These are phyloP conservation scores for Ascochyta fabae DNA, from an alignment of 2,329 filamentous ascomycete genomes.

Conservation along the genomic window DNA sequence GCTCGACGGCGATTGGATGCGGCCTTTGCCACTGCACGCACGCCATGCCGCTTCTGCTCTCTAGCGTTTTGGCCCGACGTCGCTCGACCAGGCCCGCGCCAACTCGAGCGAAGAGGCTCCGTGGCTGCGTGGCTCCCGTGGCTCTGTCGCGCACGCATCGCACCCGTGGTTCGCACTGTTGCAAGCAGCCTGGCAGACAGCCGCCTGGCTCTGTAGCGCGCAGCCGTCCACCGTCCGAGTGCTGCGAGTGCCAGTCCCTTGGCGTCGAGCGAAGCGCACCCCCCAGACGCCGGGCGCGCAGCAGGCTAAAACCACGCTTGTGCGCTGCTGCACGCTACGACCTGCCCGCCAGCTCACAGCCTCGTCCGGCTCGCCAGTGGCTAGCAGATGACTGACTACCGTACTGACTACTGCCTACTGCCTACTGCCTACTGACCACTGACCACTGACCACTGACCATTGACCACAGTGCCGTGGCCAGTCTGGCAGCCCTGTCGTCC, in stretches of 20 bases:
- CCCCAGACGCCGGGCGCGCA: not conserved
- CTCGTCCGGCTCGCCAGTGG: constrained; percentile 20
- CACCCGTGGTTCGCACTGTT: not conserved
- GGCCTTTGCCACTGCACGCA: constrained; percentile 20
- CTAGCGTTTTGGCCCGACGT: constrained; percentile 6
- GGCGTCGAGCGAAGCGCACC: not conserved
- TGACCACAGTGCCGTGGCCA: constrained; percentile 3
- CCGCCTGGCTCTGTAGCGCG: not conserved
- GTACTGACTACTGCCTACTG: too few species aligned
- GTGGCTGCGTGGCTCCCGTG: too few species aligned
- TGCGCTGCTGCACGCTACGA: constrained; percentile 33
- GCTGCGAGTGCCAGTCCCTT: not conserved
- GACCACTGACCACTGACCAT: too few species aligned
- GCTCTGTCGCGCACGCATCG: too few species aligned
- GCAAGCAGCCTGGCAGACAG: not conserved
- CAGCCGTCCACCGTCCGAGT: not conserved
- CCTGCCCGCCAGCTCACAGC: constrained; percentile 32
- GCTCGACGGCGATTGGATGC: constrained; percentile 11
- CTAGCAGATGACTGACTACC: constrained; percentile 23
- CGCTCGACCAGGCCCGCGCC: constrained; percentile 6
- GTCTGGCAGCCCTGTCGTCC: constrained; percentile 17
- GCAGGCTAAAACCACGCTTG: constrained; percentile 29
- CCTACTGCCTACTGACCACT: too few species aligned
- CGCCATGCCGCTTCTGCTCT: constrained; percentile 2
- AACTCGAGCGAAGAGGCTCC: not conserved